Evolutionary conservation across 129 eudicot genomes (phyloP).

Genomic region (Oenanthe sinensis): DNA sequence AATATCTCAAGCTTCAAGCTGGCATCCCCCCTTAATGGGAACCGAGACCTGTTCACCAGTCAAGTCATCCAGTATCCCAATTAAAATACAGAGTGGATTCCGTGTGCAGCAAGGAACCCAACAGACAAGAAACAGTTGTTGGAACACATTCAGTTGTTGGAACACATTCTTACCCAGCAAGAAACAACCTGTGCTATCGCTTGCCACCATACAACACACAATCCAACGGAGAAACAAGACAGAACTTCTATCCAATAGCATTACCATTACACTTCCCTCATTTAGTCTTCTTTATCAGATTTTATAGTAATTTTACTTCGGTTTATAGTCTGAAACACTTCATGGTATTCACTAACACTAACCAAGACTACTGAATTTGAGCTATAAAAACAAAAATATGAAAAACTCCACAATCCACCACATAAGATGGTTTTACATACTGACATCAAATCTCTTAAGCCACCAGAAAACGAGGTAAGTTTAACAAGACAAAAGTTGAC

Average conservation of each 20-base stretch:
- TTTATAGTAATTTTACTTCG: neutral
- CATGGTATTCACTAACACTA: neutral
- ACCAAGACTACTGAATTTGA: neutral
- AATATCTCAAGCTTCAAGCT: neutral
- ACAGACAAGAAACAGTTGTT: neutral
- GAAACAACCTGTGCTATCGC: neutral
- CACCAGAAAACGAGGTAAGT: neutral
- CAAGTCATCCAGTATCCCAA: too few relatives aligned
- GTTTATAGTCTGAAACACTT: neutral
- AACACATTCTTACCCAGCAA: neutral
- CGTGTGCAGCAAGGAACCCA: neutral
- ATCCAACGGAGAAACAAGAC: neutral
- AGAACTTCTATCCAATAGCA: neutral
- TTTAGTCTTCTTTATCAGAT: neutral
- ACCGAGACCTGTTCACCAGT: too few relatives aligned
- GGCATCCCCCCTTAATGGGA: neutral
- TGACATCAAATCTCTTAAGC: neutral
- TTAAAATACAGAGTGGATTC: too few relatives aligned
- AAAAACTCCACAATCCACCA: neutral
- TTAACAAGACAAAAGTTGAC: neutral
- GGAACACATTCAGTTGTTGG: neutral
- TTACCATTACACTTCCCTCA: neutral
- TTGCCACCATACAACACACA: neutral
- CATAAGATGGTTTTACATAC: neutral
- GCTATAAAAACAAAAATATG: neutral